A percentile compares a stretch with the other conserved stretches of the same genome.
Evolutionary conservation across 495 filamentous ascomycete species (phyloP).

Genomic region (Thozetella sp.): DNA sequence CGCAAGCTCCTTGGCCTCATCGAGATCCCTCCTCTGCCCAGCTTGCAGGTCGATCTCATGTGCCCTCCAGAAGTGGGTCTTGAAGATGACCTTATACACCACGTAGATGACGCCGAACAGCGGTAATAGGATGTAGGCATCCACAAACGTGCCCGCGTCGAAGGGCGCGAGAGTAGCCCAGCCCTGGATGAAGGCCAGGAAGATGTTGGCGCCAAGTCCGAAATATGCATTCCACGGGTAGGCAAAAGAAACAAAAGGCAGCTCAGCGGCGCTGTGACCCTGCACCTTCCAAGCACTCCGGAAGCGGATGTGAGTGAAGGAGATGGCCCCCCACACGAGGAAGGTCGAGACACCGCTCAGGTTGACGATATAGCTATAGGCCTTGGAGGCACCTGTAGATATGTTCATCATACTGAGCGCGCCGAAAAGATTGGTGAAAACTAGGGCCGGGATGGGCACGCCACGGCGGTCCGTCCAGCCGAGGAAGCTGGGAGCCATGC

Average conservation of each 20-base stretch:
- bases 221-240: conserved; percentile 68
- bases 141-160: conserved; percentile 60
- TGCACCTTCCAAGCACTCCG: conserved; percentile 58
- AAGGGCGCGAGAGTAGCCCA: conserved; percentile 57
- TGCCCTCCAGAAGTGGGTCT: conserved; percentile 51
- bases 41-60: conserved; percentile 64
- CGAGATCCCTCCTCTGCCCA: conserved; percentile 52
- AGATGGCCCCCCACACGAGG: conserved; percentile 68
- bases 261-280: conserved; percentile 48
- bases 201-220: conserved; percentile 59
- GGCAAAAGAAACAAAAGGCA: conserved; percentile 60
- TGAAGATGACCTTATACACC: conserved; percentile 60
- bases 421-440: conserved; percentile 65
- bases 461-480: conserved; percentile 64
- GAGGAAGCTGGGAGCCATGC: conserved; percentile 67
- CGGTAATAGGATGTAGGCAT: conserved; percentile 68
- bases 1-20: conserved; percentile 27
- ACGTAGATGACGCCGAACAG: conserved; percentile 63
- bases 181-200: conserved; percentile 68
- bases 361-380: conserved; percentile 53
- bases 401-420: conserved; percentile 70
- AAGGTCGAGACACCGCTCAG: conserved; percentile 62
- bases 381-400: conserved; percentile 57
- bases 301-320: conserved; percentile 69
- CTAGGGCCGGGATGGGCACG: conserved; percentile 64